Conservation (phyloP, 768 basidiomycete genomes). For the Mycena pura region DNA sequence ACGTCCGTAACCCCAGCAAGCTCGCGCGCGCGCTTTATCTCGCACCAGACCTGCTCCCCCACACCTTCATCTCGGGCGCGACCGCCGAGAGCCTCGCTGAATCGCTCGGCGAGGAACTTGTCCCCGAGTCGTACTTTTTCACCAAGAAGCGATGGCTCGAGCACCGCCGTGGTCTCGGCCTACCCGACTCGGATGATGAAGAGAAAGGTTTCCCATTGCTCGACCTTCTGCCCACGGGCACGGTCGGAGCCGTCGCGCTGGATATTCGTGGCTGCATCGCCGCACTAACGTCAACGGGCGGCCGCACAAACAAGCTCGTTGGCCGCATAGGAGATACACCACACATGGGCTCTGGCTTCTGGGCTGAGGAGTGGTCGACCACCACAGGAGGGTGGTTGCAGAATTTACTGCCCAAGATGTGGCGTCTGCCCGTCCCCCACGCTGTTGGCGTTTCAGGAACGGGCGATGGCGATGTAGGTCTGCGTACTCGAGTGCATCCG, state of each 20-base stretch:
- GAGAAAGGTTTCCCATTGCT: slow-evolving; percentile 39
- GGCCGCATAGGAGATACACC: slow-evolving; percentile 89
- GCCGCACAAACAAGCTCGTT: slow-evolving; percentile 82
- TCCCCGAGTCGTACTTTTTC: slow-evolving; percentile 81
- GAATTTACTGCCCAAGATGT: slow-evolving; percentile 50
- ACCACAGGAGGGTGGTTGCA: slow-evolving; percentile 32
- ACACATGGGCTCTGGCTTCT: slow-evolving; percentile 77
- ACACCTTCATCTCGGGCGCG: slow-evolving; percentile 72
- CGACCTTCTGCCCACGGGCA: slow-evolving; percentile 74
- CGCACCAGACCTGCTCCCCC: slow-evolving; percentile 63
- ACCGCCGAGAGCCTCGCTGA: slow-evolving; percentile 68
- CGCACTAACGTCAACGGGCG: slow-evolving; percentile 79
- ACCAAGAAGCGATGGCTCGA: slow-evolving; percentile 79
- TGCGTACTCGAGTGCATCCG: neutral
- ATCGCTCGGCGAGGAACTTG: slow-evolving; percentile 59
- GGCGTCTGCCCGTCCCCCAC: slow-evolving; percentile 37
- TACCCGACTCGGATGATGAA: slow-evolving; percentile 49
- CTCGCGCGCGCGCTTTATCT: slow-evolving; percentile 77
- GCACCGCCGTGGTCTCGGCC: slow-evolving; percentile 73
- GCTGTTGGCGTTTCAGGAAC: slow-evolving; percentile 85
- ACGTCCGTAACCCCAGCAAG: slow-evolving; percentile 73
- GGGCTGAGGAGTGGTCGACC: slow-evolving; percentile 80
- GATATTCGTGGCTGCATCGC: slow-evolving; percentile 79
- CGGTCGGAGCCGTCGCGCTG: slow-evolving; percentile 85
- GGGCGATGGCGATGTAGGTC: slow-evolving; percentile 81